Evolutionary conservation across 169 alveolate genomes (phyloP), one percentile per base, ranked within the genome.

Genomic region (Cryptosporidium viatorum): DNA sequence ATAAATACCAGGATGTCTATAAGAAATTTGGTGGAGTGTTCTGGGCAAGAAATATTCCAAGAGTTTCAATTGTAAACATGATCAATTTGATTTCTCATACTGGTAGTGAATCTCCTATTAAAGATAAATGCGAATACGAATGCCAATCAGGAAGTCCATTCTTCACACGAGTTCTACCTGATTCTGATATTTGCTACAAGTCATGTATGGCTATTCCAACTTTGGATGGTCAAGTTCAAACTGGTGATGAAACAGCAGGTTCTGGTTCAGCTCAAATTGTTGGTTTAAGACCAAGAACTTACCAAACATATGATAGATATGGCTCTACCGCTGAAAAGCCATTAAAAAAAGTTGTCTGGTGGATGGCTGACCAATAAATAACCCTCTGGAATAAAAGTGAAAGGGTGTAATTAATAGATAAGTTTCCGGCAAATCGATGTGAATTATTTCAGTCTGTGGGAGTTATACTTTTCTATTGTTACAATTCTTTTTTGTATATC

Each of bases 31-130:
- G 62, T 26, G 89, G 89, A 23, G 69, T 80, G 12, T 62, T 62
- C 52, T 80, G 89, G 89, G 89, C 89, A 26, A 80, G 75, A 26
- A 35, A 59, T 67, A 59, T 80, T 62, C 89, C 89, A 80, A 80
- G 89, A 62, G 89, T 80, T 29, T 62, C 80, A 9, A 18, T 80
- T 58, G 52, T 16, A 50, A 80, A 80, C 23, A 43, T 80, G 60
- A 80, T 80, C 16, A 80, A 80, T 48, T 80, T 80, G 48, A 29
- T 80, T 80, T 80, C 89, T 29, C 73, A 80, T 48, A 80, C 89
- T 16, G 89, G 89, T 5, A 48, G n/a, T 1, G 69, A 21, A 3
- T 3, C 35, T 10, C 69, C 89, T 23, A 33, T 26, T 37, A 59
- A 62, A 51, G 89, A 59, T 31, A 65, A 62, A 43, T 80, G 89